These are phyloP conservation scores for Debaryomyces castellii DNA, from an alignment of 805 yeast species.

Conservation along the genomic window DNA sequence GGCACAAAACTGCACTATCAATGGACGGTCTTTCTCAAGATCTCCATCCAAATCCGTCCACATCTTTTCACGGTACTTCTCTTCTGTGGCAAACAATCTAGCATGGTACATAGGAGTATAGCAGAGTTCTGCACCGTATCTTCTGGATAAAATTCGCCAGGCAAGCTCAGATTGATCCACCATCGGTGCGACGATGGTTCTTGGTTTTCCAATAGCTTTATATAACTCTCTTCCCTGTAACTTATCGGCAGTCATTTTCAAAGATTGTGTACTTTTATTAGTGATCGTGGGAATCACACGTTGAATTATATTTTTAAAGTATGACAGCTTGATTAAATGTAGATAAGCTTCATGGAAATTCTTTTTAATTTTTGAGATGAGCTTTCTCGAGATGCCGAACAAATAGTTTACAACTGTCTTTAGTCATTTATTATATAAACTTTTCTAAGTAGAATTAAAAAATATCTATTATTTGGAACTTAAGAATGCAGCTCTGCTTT, in stretches of 20 bases:
- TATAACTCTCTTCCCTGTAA: conserved; percentile 65
- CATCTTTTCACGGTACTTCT: conserved; percentile 75
- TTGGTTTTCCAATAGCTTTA: conserved; percentile 70
- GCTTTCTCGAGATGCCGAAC: not conserved
- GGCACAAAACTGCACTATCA: conserved; percentile 94
- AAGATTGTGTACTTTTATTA: not conserved
- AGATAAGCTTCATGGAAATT: not conserved
- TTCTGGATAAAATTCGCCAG: conserved; percentile 85
- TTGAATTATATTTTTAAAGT: not conserved
- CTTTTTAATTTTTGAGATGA: not conserved
- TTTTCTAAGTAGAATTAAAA: not conserved
- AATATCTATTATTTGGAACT: not conserved
- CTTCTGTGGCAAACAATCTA: conserved; percentile 78
- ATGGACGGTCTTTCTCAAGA: conserved; percentile 67
- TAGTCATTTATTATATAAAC: not conserved
- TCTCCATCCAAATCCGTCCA: conserved; percentile 76
- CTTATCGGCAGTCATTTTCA: conserved; percentile 17
- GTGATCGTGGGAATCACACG: not conserved
- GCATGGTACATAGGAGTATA: conserved; percentile 99
- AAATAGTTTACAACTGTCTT: not conserved
- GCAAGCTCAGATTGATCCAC: conserved; percentile 96
- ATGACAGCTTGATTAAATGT: not conserved
- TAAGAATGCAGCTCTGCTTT: conserved; percentile 45
- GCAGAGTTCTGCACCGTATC: conserved; percentile 89
- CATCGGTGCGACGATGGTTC: conserved; percentile 94